A percentile compares a stretch with the other conserved stretches of the same genome.
Evolutionary conservation across 2,329 filamentous ascomycete genomes (phyloP).

Genomic region (Diaporthe destruens): DNA sequence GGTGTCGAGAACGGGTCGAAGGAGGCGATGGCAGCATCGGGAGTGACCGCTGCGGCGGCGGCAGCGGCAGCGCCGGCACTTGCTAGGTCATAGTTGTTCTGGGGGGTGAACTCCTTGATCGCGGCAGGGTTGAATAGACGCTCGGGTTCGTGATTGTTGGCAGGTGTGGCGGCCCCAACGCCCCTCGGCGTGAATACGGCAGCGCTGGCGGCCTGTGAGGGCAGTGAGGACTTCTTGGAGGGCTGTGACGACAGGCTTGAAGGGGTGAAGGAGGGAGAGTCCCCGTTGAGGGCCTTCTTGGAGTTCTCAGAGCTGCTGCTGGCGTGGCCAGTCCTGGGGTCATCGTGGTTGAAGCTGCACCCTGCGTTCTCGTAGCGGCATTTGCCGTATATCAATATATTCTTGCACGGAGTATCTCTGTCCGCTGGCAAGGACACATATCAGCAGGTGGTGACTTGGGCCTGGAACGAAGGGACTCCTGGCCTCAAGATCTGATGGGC

Average conservation of each 20-base stretch:
- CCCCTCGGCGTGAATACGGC: slow-evolving; percentile 85
- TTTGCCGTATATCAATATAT: slow-evolving; percentile 92
- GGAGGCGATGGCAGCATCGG: slow-evolving; percentile 60
- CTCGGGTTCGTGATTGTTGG: slow-evolving; percentile 57
- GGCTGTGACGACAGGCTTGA: slow-evolving; percentile 55
- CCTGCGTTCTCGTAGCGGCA: slow-evolving; percentile 93
- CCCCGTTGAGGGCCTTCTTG: slow-evolving; percentile 90
- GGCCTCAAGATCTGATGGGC: not conserved
- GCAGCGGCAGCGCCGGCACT: slow-evolving; percentile 62
- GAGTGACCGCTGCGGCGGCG: slow-evolving; percentile 53
- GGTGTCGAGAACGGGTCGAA: slow-evolving; percentile 76
- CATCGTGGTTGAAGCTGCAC: slow-evolving; percentile 91
- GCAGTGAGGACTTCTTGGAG: slow-evolving; percentile 81
- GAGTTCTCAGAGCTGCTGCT: slow-evolving; percentile 38
- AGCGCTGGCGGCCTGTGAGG: slow-evolving; percentile 90
- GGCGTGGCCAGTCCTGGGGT: slow-evolving; percentile 46
- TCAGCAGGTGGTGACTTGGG: slow-evolving; percentile 38
- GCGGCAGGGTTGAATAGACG: slow-evolving; percentile 66
- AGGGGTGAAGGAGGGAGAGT: slow-evolving; percentile 95
- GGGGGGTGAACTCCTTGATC: slow-evolving; percentile 72
- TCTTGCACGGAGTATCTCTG: slow-evolving; percentile 92
- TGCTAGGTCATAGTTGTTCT: slow-evolving; percentile 63
- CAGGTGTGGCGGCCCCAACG: slow-evolving; percentile 55
- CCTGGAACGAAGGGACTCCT: slow-evolving; percentile 33
- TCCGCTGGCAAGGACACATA: slow-evolving; percentile 54